Base-by-base conservation (phyloP, 2,329 filamentous ascomycete species). In the Lachnum nothofagi region DNA sequence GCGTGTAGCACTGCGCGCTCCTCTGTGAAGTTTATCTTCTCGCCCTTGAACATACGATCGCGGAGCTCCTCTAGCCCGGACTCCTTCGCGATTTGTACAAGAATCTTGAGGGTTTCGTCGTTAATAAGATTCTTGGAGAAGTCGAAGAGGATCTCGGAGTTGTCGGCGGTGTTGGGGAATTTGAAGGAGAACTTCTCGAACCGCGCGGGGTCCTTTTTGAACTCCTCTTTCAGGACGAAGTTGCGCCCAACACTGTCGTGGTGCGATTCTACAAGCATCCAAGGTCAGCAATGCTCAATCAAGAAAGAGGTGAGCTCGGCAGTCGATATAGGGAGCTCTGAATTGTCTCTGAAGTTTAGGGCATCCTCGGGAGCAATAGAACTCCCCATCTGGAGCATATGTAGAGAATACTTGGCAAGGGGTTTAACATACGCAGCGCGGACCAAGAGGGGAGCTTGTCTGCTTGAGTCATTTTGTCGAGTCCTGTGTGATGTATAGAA, bases 11-110 rank as follows among this genome's bases (percentile, higher is more conserved):
- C 93, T 58, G 93, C 93, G 58, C 93, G 85, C 67, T 91, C 78
- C 78, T 98, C 93, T 52, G 93, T 98, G 75, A 96, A 96, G 81
- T 98, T 98, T 78, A 98, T 97, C 80, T 94, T 91, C 67, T 97
- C 88, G 62, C 93, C 93, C 50, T 83, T 84, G 73, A 98, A 98
- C 91, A 98, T 95, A 66, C 85, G 84, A 81, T 98, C 91, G 57
- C 93, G 86, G 68, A 96, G 88, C 76, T 94, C 80, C 77, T 95
- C 91, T 33, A 98, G 72, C 60, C 85, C 85, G 58, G 91, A 90
- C 74, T 97, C 87, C 72, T 91, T 85, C 56, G 93, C 93, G 23
- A 98, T 83, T 75, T 95, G 85, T 63, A 94, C 78, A 46, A 98
- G 80, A 42, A 95, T 79, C 58, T 85, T 78, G 44, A 97, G 76